Evolutionary conservation across 176 grass and related monocot genomes (phyloP), one percentile per base, ranked within the genome.

Genomic region (Avena atlantica): DNA sequence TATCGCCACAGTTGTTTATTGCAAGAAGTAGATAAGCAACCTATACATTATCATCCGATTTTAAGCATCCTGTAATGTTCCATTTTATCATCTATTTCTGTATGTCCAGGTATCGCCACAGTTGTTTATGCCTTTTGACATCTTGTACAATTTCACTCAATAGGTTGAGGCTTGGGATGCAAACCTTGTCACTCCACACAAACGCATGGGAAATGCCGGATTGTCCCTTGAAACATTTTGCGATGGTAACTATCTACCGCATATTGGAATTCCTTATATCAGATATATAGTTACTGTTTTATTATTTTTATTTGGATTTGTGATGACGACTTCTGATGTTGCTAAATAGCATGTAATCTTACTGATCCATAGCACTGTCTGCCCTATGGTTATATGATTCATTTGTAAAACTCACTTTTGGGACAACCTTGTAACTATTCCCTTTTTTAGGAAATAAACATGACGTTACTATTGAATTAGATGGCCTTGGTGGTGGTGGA

Each of bases 111-210:
- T 84, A 52, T 7, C 24, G 1, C 34, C 51, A 48, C 21, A 61
- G 19, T 70, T 82, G 37, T 88, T 55, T 83, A 47, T 79, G 55
- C 37, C 57, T 81, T 83, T 74, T 84, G n/a, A 59, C 65, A 72
- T 84, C 16, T 79, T 72, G n/a, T 79, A 70, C 62, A 23, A 86
- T 82, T 84, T 66, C 83, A 65, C 57, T 84, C 74, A 42, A 74
- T 84, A 95, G 96, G 82, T 98, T 86, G 91, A 86, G 85, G 93
- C 88, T 86, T 98, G 96, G 96, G 96, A 98, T 85, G 93, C 96
- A 84, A 98, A 98, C 81, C 92, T 98, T 88, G 82, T 95, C 72
- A 94, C 96, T 74, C 93, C 96, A 88, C 96, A 95, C 88, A 98
- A 98, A 86, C 83, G 92, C 70, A 98, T 98, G 92, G 96, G 96